A percentile compares a stretch with the other conserved stretches of the same genome.
phyloP scores from a whole-genome alignment of 1,284 basidiomycete genomes.

The Fomitiporia mediterranea region DNA sequence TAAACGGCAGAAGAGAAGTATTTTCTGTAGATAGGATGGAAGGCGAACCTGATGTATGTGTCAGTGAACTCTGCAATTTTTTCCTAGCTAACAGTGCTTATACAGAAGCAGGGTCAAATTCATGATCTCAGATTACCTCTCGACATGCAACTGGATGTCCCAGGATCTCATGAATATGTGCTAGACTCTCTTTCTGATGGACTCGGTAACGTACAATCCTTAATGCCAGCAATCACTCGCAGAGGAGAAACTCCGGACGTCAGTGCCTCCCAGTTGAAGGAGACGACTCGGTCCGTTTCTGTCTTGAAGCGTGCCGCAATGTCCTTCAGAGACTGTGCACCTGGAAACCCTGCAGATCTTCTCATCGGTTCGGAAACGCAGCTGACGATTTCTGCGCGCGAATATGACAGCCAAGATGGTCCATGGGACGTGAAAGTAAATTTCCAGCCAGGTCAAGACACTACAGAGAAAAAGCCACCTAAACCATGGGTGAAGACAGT shows the following conservation, averaged over 20 bases:
- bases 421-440: conserved; percentile 63
- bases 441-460: conserved; percentile 47
- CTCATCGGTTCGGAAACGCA: conserved; percentile 63
- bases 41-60: conserved; percentile 37
- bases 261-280: conserved; percentile 22
- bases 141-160: conserved; percentile 52
- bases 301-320: conserved; percentile 75
- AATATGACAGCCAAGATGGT: conserved; percentile 53
- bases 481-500: conserved; percentile 62
- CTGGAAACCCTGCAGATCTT: conserved; percentile 68
- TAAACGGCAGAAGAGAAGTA: conserved; percentile 57
- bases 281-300: conserved; percentile 58
- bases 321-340: conserved; percentile 71
- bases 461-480: conserved; percentile 33
- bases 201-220: conserved; percentile 52
- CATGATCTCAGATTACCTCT: conserved; percentile 68
- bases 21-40: conserved; percentile 85
- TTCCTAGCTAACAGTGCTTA: conserved; percentile 17
- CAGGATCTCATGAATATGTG: conserved; percentile 64
- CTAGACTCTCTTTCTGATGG: conserved; percentile 73
- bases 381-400: conserved; percentile 46
- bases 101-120: conserved; percentile 28
- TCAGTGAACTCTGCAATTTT: conserved; percentile 21
- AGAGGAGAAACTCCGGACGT: conserved; percentile 25
- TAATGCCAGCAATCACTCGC: conserved; percentile 10